A percentile compares a stretch with the other conserved stretches of the same genome.
phyloP scores from a whole-genome alignment of 306 rosid genomes.

The Sesbania bispinosa region DNA sequence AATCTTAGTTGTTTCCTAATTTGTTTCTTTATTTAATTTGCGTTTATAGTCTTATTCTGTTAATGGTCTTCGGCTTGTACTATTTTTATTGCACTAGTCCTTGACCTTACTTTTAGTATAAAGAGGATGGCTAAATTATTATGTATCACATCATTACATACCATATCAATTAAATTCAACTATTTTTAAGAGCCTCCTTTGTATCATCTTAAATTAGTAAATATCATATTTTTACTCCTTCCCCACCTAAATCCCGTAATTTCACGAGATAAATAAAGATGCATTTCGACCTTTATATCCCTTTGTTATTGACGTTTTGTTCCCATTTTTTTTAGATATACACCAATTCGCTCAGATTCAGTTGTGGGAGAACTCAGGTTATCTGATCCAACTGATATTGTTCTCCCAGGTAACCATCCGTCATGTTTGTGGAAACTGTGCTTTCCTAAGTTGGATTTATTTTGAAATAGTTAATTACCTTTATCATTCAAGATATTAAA shows the following conservation, averaged over 20 bases:
- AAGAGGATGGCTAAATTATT: background rate
- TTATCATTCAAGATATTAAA: background rate
- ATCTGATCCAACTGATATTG: slow-evolving; percentile 73
- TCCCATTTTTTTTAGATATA: slow-evolving; percentile 50
- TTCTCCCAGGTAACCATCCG: slow-evolving; percentile 69
- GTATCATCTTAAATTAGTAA: too few relatives aligned
- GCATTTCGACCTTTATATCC: background rate
- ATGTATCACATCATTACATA: background rate
- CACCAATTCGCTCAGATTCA: slow-evolving; percentile 89
- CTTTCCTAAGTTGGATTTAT: background rate
- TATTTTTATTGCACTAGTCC: background rate
- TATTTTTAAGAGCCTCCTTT: background rate
- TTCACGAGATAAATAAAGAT: too few relatives aligned
- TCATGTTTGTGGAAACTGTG: background rate
- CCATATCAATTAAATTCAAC: background rate
- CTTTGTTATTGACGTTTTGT: background rate
- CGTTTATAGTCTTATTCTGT: background rate
- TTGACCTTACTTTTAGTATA: background rate
- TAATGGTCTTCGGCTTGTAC: background rate
- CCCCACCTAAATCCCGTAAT: too few relatives aligned
- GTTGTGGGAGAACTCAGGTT: slow-evolving; percentile 74
- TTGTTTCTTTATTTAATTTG: background rate
- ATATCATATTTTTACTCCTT: too few relatives aligned
- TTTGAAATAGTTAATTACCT: slow-evolving; percentile 4
- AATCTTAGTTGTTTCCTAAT: background rate